A percentile compares a stretch with the other conserved stretches of the same genome.
These are phyloP conservation scores for Nemania diffusa DNA, from an alignment of 2,329 filamentous ascomycete species.

Conservation along the genomic window DNA sequence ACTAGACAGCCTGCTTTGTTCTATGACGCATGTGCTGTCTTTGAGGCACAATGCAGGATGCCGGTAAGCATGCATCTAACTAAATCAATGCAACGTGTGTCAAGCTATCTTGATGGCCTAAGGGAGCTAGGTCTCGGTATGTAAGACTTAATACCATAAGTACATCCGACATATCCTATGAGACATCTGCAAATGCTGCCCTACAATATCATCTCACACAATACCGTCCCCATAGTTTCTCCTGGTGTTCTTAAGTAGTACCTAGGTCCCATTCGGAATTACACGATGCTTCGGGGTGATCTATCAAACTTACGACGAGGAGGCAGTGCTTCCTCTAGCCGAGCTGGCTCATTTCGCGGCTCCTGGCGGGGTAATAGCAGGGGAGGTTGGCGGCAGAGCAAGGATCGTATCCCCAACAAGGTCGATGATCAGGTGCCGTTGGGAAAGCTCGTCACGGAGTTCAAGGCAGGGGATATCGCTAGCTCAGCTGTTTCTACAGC, in stretches of 20 bases:
- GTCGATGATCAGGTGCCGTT: neutral
- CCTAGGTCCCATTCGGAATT: neutral
- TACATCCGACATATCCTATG: neutral
- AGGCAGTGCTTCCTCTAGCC: constrained; percentile 1
- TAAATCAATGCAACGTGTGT: neutral
- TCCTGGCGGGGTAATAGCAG: constrained; percentile 12
- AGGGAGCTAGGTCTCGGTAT: neutral
- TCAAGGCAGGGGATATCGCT: constrained; percentile 25
- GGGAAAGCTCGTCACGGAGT: constrained; percentile 37
- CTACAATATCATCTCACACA: neutral
- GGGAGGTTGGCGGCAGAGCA: neutral
- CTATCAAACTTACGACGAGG: constrained; percentile 2
- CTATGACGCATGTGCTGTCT: neutral
- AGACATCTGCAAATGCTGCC: neutral
- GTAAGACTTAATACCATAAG: neutral
- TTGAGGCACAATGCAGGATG: neutral
- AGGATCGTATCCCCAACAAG: neutral
- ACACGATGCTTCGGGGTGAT: constrained; percentile 14
- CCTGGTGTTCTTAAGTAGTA: neutral
- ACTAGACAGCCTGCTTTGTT: neutral
- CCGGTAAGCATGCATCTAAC: neutral
- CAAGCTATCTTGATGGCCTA: neutral
- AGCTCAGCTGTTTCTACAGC: neutral
- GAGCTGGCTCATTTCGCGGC: constrained; percentile 13
- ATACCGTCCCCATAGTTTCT: neutral